Evolutionary conservation across 1,284 basidiomycete species (phyloP), one percentile per base, ranked within the genome.

Genomic region (Naganishia sp.): DNA sequence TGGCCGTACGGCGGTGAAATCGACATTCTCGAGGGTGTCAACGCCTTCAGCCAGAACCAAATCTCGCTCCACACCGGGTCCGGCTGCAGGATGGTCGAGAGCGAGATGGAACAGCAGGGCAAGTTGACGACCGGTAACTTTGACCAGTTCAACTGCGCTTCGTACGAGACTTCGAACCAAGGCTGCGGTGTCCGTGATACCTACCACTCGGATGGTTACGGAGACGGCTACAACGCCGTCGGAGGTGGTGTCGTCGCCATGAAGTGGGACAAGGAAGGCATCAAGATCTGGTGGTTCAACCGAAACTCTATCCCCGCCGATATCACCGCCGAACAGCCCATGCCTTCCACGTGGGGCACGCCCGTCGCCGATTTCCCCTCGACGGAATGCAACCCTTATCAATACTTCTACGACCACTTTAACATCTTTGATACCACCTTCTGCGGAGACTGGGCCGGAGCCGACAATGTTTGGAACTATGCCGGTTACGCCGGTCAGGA

Each of bases 401-500:
- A 84, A 72, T 92, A 85, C 83, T 94, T 94, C 82, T 81, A 83
- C 69, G 80, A 86, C 64, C 88, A 93, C 74, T 84, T 84, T 63
- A 85, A 85, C 54, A 91, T 94, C 73, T 88, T 92, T 72, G 87
- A 90, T 74, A 92, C 89, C 28, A 90, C 90, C 6, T 81, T 92
- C 63, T 91, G 90, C 72, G 92, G 92, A 68, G 89, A 92, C 71
- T 94, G 90, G 93, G 92, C 92, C 15, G 86, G 87, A 57, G 82
- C 82, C 49, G 75, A 75, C 47, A 66, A 65, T 50, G 88, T 85
- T n/a, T 94, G 92, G 92, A 81, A 77, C 58, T 69, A 78, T 31
- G 80, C 87, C 52, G 88, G 88, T 49, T 82, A 87, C 67, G 88
- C 89, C 6, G 91, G 92, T 57, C 90, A 93, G 79, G 85, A 84